These are phyloP conservation scores for Zygosaccharomyces sapae DNA, from an alignment of 1,139 yeast species.

Conservation along the genomic window DNA sequence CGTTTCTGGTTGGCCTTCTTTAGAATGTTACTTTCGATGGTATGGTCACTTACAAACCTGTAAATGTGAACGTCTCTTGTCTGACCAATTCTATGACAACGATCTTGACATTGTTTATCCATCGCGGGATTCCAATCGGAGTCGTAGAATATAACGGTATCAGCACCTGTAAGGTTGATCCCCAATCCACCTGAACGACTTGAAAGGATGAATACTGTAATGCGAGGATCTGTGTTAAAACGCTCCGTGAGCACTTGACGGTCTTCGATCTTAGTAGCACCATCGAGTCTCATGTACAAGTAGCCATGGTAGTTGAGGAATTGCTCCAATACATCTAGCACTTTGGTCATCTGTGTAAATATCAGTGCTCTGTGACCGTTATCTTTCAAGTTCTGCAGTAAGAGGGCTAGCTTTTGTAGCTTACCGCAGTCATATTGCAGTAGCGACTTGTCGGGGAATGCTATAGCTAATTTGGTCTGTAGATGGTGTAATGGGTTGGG, in stretches of 20 bases:
- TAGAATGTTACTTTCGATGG: constrained; percentile 92
- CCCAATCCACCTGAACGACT: constrained; percentile 98
- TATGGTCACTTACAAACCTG: constrained; percentile 91
- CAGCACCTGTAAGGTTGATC: constrained; percentile 96
- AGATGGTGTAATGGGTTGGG: constrained; percentile 74
- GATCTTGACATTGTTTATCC: constrained; percentile 99
- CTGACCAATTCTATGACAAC: constrained; percentile 99
- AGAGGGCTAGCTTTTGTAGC: constrained; percentile 71
- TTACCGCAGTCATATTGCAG: constrained; percentile 97
- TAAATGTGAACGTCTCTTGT: constrained; percentile 96
- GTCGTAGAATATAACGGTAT: constrained; percentile 97
- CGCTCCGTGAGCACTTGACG: constrained; percentile 91
- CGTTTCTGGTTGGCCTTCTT: constrained; percentile 94
- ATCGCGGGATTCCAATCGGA: constrained; percentile 99
- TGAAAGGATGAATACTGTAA: constrained; percentile 88
- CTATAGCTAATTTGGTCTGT: constrained; percentile 84
- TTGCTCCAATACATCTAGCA: constrained; percentile 86
- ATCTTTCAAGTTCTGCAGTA: constrained; percentile 72
- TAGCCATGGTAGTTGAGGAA: constrained; percentile 93
- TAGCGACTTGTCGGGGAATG: constrained; percentile 91
- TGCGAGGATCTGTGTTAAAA: constrained; percentile 78
- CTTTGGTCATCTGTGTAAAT: constrained; percentile 98
- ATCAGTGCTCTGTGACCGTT: constrained; percentile 91
- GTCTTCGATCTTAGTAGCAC: constrained; percentile 95
- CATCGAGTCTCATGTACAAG: constrained; percentile 91